Evolutionary conservation across 305 asterid species (phyloP), one percentile per base, ranked within the genome.

Genomic region (Lippia alba): DNA sequence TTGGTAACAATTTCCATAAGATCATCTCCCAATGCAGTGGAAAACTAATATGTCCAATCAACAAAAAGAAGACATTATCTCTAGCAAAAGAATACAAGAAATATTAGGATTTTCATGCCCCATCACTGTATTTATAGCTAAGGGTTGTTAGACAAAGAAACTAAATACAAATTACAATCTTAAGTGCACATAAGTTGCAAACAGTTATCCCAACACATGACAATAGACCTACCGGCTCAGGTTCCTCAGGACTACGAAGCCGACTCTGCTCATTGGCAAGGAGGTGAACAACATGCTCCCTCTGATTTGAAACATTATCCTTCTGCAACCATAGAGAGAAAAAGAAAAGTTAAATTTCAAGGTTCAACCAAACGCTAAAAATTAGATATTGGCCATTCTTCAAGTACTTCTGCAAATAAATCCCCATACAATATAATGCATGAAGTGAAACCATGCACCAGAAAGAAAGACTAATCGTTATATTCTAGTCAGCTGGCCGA

Each of bases 231-330:
- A 94, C 99, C 62, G 96, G 96, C 71, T 94, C 98, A 69, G 83
- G 84, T 61, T 89, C 97, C 60, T 94, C 97, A 34, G 83, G 97
- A 78, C 82, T 79, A 70, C 84, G 86, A 76, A 94, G 86, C 58
- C 94, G 91, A 64, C 88, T 94, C 69, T 94, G 99, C 80, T 91
- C 98, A 81, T 94, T 94, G 60, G 97, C 89, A 55, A 94, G 97
- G 74, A 94, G 98, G 79, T 86, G 96, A 79, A 91, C 89, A 39
- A 87, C 83, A 78, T 94, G 92, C 71, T 94, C 99, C 64, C 99
- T 90, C 81, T 94, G 99, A 82, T 91, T 94, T 48, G 97, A 87
- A 77, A 92, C 92, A 59, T 81, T 94, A 75, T 79, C 99, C 81
- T 87, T 85, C 99, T 94, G 94, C 83, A 74, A 63, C 59, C 61